Evolutionary conservation across 2,329 filamentous ascomycete species (phyloP).

Genomic region (Alternaria consortialis): DNA sequence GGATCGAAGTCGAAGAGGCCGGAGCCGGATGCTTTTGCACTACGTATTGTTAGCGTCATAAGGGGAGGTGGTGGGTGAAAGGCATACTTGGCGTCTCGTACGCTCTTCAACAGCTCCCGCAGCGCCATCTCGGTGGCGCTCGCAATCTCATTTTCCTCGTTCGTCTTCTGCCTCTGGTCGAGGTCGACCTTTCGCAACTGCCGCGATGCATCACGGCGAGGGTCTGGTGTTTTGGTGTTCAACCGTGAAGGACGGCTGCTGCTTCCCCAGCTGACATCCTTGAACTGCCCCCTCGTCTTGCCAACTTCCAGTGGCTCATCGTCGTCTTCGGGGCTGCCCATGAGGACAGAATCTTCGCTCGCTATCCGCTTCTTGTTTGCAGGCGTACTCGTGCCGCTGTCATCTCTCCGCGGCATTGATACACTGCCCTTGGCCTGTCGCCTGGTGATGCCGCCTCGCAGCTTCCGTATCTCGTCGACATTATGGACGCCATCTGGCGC

Average conservation of each 20-base stretch:
- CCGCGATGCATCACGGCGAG: conserved; percentile 49
- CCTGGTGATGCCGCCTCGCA: conserved; percentile 85
- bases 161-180: conserved; percentile 69
- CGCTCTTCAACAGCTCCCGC: conserved; percentile 80
- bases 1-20: conserved; percentile 81
- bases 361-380: conserved; percentile 31
- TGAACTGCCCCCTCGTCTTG: conserved; percentile 57
- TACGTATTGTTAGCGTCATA: conserved; percentile 30
- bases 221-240: conserved; percentile 57
- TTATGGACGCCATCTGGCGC: conserved; percentile 86
- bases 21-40: conserved; percentile 55
- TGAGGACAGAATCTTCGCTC: conserved; percentile 40
- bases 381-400: conserved; percentile 40
- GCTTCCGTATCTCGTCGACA: conserved; percentile 85
- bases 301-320: conserved; percentile 39
- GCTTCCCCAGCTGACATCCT: conserved; percentile 77
- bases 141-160: conserved; percentile 79
- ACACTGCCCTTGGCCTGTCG: conserved; percentile 77
- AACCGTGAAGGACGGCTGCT: conserved; percentile 69
- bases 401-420: conserved; percentile 59
- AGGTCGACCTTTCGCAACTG: conserved; percentile 64
- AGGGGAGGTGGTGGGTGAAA: not conserved
- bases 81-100: conserved; percentile 80
- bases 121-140: conserved; percentile 85
- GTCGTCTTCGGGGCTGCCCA: conserved; percentile 33